phyloP scores from a whole-genome alignment of 768 basidiomycete genomes.

The Amanita inopinata region DNA sequence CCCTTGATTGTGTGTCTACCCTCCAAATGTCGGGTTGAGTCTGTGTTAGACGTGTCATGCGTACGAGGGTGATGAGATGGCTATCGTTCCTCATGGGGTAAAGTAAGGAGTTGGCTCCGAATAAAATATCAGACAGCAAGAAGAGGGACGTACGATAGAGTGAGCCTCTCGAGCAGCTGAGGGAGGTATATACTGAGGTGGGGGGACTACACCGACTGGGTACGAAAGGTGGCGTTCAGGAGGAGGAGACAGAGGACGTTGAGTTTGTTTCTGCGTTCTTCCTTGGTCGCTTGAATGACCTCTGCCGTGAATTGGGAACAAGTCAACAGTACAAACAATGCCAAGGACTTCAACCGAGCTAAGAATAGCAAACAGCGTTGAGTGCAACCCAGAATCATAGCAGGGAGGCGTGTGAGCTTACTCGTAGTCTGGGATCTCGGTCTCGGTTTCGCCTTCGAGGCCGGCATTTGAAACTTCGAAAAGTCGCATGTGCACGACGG shows the following conservation, averaged over 20 bases:
- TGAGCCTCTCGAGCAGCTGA: background rate
- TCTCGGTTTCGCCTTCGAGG: conserved; percentile 28
- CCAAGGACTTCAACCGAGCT: conserved; percentile 59
- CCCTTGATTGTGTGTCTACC: conserved; percentile 1
- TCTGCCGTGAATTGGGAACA: conserved; percentile 48
- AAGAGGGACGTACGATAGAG: conserved; percentile 2
- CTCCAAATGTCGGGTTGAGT: background rate
- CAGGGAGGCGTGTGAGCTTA: conserved; percentile 21
- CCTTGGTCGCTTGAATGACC: conserved; percentile 7
- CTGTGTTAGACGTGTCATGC: background rate
- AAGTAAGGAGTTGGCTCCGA: conserved; percentile 3
- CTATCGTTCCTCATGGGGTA: conserved; percentile 7
- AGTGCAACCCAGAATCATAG: background rate
- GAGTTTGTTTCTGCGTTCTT: conserved; percentile 2
- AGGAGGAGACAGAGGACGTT: conserved; percentile 12
- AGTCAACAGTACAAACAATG: conserved; percentile 67
- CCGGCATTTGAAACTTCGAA: conserved; percentile 37
- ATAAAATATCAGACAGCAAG: background rate
- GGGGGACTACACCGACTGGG: conserved; percentile 1
- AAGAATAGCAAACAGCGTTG: conserved; percentile 12
- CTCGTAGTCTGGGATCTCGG: conserved; percentile 39
- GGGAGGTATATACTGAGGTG: conserved; percentile 6
- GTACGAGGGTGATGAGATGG: background rate
- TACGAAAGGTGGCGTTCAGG: conserved; percentile 4
- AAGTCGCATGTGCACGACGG: conserved; percentile 44